Evolutionary conservation across 164 flowering plant genomes (phyloP), one percentile per base, ranked within the genome.

Genomic region (Pachysandra terminalis): DNA sequence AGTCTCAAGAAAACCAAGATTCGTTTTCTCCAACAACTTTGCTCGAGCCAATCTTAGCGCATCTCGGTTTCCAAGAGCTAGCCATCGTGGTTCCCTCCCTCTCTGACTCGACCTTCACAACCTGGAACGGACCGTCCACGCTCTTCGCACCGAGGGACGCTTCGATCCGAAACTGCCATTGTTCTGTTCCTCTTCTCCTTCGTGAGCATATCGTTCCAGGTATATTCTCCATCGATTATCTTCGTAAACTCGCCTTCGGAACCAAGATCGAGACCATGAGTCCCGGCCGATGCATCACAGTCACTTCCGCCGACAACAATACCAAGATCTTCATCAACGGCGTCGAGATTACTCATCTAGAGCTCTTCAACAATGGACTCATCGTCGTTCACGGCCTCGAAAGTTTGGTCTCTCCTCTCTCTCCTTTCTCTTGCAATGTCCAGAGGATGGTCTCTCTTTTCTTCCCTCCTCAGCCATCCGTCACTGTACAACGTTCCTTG

Each of bases 161-260:
- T 45, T 83, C 90, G 26, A 65, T 87, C 66, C 77, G 73, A 51
- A 66, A 78, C 17, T n/a, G n/a, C n/a, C n/a, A n/a, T n/a, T 85
- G 87, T 66, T 16, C 69, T 45, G n/a, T 68, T 83, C n/a, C 87
- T 88, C 84, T 80, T 86, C 16, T 40, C 75, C 87, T 89, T 70
- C 79, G 76, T 17, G 86, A 87, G 63, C 89, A 86, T 79, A 72
- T 78, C 55, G 75, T 89, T 58, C 87, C 87, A 1, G 91, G 90
- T 9, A 76, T 84, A 65, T 84, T 84, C 80, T 48, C 87, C 25
- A 51, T 68, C 35, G 74, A 79, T 22, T 79, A 75, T 67, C 85
- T 87, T 67, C 71, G 73, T 25, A 70, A 68, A 3, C 82, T 90
- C 41, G 70, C 84, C 17, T 86, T 82, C 76, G 90, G 88, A 13